Conservation (phyloP, 2,329 filamentous ascomycete species). For the Aspergillus oerlinghausenensis region DNA sequence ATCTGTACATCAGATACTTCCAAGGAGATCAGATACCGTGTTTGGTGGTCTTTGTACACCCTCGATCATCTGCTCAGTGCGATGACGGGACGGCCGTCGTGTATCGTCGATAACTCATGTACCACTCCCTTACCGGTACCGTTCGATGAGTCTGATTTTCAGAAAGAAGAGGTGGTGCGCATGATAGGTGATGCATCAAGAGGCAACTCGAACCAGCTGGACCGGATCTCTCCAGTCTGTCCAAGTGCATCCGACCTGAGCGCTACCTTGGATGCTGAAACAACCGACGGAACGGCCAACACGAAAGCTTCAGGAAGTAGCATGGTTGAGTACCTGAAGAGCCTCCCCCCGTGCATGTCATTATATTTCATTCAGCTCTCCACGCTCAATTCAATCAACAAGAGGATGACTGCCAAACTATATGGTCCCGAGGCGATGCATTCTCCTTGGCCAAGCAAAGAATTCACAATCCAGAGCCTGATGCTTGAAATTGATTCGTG, state of each 20-base stretch:
- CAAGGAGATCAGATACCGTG: constrained; percentile 41
- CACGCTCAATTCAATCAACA: constrained; percentile 34
- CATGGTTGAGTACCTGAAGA: constrained; percentile 33
- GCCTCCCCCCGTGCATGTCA: constrained; percentile 33
- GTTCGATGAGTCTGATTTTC: constrained; percentile 38
- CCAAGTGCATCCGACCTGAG: constrained; percentile 20
- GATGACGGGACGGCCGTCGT: constrained; percentile 43
- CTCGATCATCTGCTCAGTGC: constrained; percentile 40
- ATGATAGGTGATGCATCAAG: constrained; percentile 24
- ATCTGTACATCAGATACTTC: constrained; percentile 33
- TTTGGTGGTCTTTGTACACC: constrained; percentile 44
- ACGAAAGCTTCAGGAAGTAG: constrained; percentile 17
- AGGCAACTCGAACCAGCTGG: constrained; percentile 16
- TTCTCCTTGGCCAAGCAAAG: constrained; percentile 35
- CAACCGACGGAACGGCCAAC: constrained; percentile 12
- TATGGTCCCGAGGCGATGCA: constrained; percentile 36
- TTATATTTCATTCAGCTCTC: constrained; percentile 40
- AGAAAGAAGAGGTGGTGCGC: constrained; percentile 27
- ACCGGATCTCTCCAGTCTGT: constrained; percentile 15
- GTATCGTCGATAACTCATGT: constrained; percentile 38
- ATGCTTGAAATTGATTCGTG: constrained; percentile 37
- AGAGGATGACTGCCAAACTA: constrained; percentile 34
- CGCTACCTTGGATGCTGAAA: constrained; percentile 16
- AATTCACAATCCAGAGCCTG: constrained; percentile 35
- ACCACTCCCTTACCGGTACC: constrained; percentile 40